Conservation (phyloP, 176 grass and related monocot species). For the Avena insularis region DNA sequence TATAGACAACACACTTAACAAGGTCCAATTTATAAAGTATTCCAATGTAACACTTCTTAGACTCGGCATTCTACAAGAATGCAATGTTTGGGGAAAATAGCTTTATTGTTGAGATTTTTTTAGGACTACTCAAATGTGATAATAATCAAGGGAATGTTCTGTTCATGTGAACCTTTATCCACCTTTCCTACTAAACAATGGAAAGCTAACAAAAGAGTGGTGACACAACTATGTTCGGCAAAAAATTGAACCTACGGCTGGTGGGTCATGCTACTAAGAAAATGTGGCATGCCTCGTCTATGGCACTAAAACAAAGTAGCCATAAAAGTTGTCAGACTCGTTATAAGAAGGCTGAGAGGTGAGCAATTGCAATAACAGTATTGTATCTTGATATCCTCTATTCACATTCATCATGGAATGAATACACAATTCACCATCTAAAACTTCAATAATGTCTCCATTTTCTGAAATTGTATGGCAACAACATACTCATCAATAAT, state of each 20-base stretch:
- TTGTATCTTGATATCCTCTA: background rate
- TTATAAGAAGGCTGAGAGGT: background rate
- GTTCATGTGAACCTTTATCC: background rate
- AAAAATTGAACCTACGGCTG: background rate
- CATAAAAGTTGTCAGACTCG: background rate
- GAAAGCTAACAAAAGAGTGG: background rate
- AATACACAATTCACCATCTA: background rate
- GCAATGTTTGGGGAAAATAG: background rate
- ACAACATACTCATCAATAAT: background rate
- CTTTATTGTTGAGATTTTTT: background rate
- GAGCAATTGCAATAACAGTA: conserved; percentile 26
- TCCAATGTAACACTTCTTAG: background rate
- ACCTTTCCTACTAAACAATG: background rate
- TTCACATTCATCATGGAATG: background rate
- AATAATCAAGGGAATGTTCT: background rate
- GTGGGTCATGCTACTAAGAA: background rate
- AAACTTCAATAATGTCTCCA: background rate
- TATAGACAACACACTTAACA: background rate
- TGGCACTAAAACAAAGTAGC: background rate
- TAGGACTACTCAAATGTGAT: background rate
- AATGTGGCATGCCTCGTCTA: background rate
- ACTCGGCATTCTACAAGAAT: background rate
- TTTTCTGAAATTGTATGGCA: background rate
- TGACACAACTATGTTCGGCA: background rate
- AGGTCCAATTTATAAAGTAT: background rate